A percentile compares a stretch with the other conserved stretches of the same genome.
Evolutionary conservation across 2,329 filamentous ascomycete genomes (phyloP).

Genomic region (Ustulina deusta): DNA sequence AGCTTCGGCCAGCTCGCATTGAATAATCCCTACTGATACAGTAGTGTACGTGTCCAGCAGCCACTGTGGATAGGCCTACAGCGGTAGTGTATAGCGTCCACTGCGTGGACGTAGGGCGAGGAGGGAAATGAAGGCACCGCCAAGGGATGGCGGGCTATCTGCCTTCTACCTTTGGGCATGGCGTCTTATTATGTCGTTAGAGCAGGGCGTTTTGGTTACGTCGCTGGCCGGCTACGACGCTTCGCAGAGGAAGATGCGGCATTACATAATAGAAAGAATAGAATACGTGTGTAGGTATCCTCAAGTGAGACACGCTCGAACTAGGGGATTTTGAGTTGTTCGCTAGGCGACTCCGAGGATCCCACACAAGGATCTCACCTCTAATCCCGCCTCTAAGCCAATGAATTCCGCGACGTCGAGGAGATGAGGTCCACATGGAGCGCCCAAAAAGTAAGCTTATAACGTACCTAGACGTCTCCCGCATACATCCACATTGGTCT

Average conservation of each 20-base stretch:
- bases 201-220: not conserved
- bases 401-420: slow-evolving; percentile 16
- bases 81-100: not conserved
- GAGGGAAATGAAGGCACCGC: slow-evolving; percentile 1
- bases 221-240: not conserved
- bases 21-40: slow-evolving; percentile 29
- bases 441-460: slow-evolving; percentile 39
- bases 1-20: slow-evolving; percentile 35
- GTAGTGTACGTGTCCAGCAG: slow-evolving; percentile 4
- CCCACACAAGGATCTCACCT: slow-evolving; percentile 32
- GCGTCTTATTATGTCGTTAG: slow-evolving; percentile 17
- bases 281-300: not conserved
- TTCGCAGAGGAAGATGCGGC: slow-evolving; percentile 2
- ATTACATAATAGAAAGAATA: slow-evolving; percentile 29
- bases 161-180: slow-evolving; percentile 9
- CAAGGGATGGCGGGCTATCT: slow-evolving; percentile 3
- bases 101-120: not conserved
- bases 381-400: slow-evolving; percentile 14
- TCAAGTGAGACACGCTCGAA: slow-evolving; percentile 33
- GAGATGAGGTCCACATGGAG: slow-evolving; percentile 26
- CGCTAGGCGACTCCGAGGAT: slow-evolving; percentile 39
- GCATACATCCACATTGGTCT: slow-evolving; percentile 32
- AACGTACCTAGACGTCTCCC: slow-evolving; percentile 35
- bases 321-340: slow-evolving; percentile 34
- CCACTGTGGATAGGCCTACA: slow-evolving; percentile 19